These are phyloP conservation scores for Pseudocercospora ulei DNA, from an alignment of 2,329 filamentous ascomycete species.

Conservation along the genomic window DNA sequence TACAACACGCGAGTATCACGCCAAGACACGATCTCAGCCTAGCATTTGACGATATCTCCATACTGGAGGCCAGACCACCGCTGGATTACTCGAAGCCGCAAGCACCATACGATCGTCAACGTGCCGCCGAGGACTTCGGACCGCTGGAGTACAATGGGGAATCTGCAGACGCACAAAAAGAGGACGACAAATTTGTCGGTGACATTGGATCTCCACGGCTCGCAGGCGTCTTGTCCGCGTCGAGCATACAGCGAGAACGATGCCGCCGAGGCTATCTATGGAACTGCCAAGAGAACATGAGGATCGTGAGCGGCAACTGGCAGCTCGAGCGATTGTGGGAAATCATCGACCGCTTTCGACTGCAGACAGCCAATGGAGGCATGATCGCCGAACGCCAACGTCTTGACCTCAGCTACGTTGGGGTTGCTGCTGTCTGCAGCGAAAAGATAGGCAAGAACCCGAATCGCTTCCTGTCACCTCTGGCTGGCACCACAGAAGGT, in stretches of 20 bases:
- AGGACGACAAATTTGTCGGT: slow-evolving; percentile 14
- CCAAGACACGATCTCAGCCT: slow-evolving; percentile 38
- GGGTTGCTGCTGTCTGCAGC: slow-evolving; percentile 62
- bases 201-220: slow-evolving; percentile 20
- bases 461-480: slow-evolving; percentile 24
- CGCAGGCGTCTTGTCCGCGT: slow-evolving; percentile 21
- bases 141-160: slow-evolving; percentile 22
- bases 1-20: slow-evolving; percentile 38
- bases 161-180: slow-evolving; percentile 1
- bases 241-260: slow-evolving; percentile 42
- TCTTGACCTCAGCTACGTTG: slow-evolving; percentile 66
- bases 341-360: slow-evolving; percentile 58
- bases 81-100: slow-evolving; percentile 10
- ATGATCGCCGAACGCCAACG: slow-evolving; percentile 56
- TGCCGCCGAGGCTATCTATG: slow-evolving; percentile 50
- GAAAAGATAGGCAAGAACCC: slow-evolving; percentile 45
- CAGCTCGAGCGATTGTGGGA: slow-evolving; percentile 74
- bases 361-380: slow-evolving; percentile 55
- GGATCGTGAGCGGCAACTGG: slow-evolving; percentile 59
- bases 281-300: slow-evolving; percentile 54
- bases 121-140: slow-evolving; percentile 26
- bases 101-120: slow-evolving; percentile 16
- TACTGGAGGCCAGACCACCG: slow-evolving; percentile 22
- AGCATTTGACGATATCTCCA: slow-evolving; percentile 21
- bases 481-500: slow-evolving; percentile 29